phyloP scores from a whole-genome alignment of 768 basidiomycete species.

The Leccinum imitatum region DNA sequence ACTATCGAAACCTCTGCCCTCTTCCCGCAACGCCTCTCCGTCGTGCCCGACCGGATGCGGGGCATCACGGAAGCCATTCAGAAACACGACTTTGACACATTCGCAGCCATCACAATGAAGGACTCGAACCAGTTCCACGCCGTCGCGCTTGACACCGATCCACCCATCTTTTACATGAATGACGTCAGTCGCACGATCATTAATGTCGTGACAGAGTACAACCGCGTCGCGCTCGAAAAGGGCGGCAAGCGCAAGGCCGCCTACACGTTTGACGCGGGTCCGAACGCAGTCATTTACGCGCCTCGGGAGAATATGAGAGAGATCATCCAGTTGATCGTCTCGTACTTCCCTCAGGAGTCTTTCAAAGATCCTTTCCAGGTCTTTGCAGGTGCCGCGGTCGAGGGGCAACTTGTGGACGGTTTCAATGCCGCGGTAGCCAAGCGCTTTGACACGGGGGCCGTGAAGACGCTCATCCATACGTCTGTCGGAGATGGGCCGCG shows the following conservation, averaged over 20 bases:
- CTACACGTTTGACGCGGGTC: conserved; percentile 99
- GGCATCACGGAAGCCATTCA: conserved; percentile 79
- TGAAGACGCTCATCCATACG: conserved; percentile 91
- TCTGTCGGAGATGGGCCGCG: conserved; percentile 90
- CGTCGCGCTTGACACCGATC: conserved; percentile 92
- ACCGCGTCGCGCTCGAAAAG: conserved; percentile 66
- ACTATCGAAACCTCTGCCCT: conserved; percentile 91
- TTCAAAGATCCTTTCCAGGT: conserved; percentile 78
- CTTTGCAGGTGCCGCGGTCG: conserved; percentile 44
- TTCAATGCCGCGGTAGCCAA: conserved; percentile 81
- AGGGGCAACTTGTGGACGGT: conserved; percentile 58
- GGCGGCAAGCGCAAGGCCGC: conserved; percentile 75
- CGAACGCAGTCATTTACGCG: conserved; percentile 97
- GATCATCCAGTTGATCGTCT: conserved; percentile 71
- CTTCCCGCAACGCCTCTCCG: conserved; percentile 85
- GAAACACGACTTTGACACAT: conserved; percentile 78
- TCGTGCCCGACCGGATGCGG: conserved; percentile 88
- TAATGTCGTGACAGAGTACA: conserved; percentile 86
- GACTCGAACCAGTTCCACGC: conserved; percentile 99
- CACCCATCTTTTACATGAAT: conserved; percentile 99
- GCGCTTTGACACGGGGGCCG: conserved; percentile 69
- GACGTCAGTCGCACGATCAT: conserved; percentile 96
- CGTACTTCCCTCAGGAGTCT: conserved; percentile 82
- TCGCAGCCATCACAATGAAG: conserved; percentile 91
- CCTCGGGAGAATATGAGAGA: conserved; percentile 71